Conservation (phyloP, 352 stramenopile species). For the Thraustochytrium sp. region DNA sequence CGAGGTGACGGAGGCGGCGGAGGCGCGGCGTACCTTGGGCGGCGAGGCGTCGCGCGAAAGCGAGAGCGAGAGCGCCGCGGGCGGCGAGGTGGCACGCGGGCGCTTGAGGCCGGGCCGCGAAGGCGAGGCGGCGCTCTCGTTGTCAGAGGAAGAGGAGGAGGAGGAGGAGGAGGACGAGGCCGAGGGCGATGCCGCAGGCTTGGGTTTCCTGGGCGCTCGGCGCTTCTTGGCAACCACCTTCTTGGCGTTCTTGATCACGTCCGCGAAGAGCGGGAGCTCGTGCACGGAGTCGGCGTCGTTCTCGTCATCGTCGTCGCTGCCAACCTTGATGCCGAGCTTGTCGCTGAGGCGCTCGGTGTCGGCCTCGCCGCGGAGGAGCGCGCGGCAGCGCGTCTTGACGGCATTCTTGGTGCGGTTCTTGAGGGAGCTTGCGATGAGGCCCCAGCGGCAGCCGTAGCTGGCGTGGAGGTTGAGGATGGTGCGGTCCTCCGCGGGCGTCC, state of each 20-base stretch:
- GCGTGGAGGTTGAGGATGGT: constrained; percentile 35
- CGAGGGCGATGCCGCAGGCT: background rate
- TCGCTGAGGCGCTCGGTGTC: background rate
- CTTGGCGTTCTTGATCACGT: background rate
- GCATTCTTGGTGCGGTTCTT: constrained; percentile 44
- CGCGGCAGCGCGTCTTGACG: constrained; percentile 13
- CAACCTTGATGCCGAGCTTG: constrained; percentile 6
- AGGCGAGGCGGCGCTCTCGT: background rate
- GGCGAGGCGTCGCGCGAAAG: background rate
- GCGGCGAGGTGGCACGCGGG: background rate
- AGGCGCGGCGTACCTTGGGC: background rate
- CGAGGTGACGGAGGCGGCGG: background rate
- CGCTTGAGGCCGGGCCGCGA: too few relatives aligned
- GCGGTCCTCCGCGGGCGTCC: constrained; percentile 34
- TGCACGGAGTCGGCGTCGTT: background rate
- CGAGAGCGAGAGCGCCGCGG: background rate
- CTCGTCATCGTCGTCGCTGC: constrained; percentile 1
- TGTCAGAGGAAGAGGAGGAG: background rate
- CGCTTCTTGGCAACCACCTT: background rate
- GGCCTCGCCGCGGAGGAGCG: background rate
- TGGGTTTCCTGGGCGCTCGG: background rate
- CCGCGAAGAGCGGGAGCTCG: background rate
- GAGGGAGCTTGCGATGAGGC: background rate
- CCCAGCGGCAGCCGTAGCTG: constrained; percentile 32
- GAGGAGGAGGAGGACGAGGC: background rate